phyloP scores from a whole-genome alignment of 2,329 filamentous ascomycete genomes.

The Colletotrichum sp. region DNA sequence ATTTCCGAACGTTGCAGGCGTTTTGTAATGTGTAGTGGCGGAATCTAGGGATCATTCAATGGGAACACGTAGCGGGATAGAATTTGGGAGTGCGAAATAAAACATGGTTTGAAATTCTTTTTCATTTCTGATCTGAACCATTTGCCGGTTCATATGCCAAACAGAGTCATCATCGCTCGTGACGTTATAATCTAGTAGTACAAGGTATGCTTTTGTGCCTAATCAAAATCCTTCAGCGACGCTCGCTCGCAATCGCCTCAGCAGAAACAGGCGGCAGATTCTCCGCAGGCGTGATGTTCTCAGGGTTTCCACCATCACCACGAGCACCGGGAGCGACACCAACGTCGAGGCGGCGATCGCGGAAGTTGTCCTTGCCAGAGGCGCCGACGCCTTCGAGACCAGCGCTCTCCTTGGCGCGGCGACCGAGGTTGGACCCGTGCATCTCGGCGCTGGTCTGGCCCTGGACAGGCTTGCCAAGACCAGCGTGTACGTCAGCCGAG shows the following conservation, averaged over 20 bases:
- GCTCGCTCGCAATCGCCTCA: conserved; percentile 29
- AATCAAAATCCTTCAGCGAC: not conserved
- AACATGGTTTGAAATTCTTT: not conserved
- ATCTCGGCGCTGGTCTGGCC: conserved; percentile 48
- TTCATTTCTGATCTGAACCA: not conserved
- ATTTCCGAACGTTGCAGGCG: not conserved
- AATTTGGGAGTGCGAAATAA: not conserved
- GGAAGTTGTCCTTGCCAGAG: conserved; percentile 30
- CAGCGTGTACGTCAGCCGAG: conserved; percentile 46
- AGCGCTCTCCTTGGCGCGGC: conserved; percentile 38
- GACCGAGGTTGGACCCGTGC: conserved; percentile 34
- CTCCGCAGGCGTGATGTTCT: conserved; percentile 28
- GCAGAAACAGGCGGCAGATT: conserved; percentile 28
- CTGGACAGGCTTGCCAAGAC: conserved; percentile 46
- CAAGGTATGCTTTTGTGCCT: not conserved
- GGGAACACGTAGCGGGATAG: not conserved
- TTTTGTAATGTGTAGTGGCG: not conserved
- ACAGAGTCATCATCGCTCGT: not conserved
- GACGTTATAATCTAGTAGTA: not conserved
- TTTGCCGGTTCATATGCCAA: not conserved
- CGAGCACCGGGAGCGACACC: conserved; percentile 25
- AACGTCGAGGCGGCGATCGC: conserved; percentile 35
- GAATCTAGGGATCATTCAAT: not conserved
- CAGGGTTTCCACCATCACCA: conserved; percentile 16
- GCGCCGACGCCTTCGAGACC: conserved; percentile 46